Conservation (phyloP, 1,139 yeast species). For the Hemisphaericaspora xylofermentans region DNA sequence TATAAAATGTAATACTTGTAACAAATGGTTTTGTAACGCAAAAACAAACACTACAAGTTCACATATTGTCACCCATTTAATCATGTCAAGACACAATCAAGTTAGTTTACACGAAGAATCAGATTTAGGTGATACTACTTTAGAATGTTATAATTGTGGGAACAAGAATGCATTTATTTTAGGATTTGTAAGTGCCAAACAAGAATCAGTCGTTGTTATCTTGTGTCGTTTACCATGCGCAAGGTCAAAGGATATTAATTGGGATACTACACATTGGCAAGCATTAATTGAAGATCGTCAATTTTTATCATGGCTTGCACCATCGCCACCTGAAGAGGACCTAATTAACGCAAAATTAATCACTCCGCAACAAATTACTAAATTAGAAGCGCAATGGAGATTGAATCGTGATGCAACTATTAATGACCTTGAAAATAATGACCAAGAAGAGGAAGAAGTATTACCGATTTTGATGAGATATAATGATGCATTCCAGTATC, state of each 20-base stretch:
- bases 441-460: constrained; percentile 54
- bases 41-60: constrained; percentile 62
- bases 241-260: constrained; percentile 65
- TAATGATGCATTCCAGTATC: constrained; percentile 83
- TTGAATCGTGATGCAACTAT: constrained; percentile 67
- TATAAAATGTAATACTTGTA: constrained; percentile 74
- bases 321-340: constrained; percentile 65
- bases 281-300: constrained; percentile 79
- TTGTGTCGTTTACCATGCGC: constrained; percentile 91
- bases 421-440: constrained; percentile 49
- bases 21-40: constrained; percentile 92
- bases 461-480: constrained; percentile 76
- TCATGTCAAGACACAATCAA: constrained; percentile 72
- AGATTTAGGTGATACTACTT: constrained; percentile 77
- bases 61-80: constrained; percentile 85
- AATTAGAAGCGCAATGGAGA: constrained; percentile 82
- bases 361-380: constrained; percentile 64
- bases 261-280: constrained; percentile 92
- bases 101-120: constrained; percentile 78
- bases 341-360: constrained; percentile 52
- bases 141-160: constrained; percentile 93
- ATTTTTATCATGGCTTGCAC: constrained; percentile 79
- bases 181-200: constrained; percentile 87
- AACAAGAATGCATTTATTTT: constrained; percentile 74
- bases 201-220: constrained; percentile 83